A percentile compares a stretch with the other conserved stretches of the same genome.
Evolutionary conservation across 768 basidiomycete genomes (phyloP).

Genomic region (Phaffia tasmanica): DNA sequence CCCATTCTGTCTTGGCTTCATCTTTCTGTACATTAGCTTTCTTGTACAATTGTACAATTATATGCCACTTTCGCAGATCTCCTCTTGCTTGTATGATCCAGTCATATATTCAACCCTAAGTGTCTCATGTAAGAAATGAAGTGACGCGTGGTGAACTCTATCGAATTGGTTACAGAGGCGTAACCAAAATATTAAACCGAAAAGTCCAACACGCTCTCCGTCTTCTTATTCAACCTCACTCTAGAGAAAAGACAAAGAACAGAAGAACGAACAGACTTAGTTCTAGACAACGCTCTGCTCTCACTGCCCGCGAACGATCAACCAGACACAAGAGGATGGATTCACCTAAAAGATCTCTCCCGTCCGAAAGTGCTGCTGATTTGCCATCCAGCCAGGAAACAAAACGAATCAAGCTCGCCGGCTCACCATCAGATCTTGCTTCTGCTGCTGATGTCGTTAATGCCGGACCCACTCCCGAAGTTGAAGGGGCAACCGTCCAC

Average conservation of each 20-base stretch:
- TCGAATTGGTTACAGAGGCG: too few relatives aligned
- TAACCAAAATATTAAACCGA: too few relatives aligned
- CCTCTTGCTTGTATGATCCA: not conserved
- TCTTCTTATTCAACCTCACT: not conserved
- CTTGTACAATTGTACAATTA: not conserved
- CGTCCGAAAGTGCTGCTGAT: not conserved
- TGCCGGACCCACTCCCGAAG: not conserved
- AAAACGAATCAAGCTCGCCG: constrained; percentile 6
- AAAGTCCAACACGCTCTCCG: not conserved
- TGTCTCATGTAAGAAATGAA: too few relatives aligned
- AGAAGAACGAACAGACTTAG: not conserved
- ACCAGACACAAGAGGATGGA: too few relatives aligned
- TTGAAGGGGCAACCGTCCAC: constrained; percentile 32
- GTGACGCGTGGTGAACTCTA: too few relatives aligned
- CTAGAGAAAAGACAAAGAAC: not conserved
- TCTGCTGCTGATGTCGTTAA: not conserved
- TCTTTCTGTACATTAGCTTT: not conserved
- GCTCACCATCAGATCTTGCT: not conserved
- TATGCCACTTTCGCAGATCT: not conserved
- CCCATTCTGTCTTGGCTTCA: not conserved
- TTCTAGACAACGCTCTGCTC: not conserved
- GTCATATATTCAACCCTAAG: too few relatives aligned
- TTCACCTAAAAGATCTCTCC: too few relatives aligned
- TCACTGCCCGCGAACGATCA: constrained; percentile 4
- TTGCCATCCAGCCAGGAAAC: not conserved